Evolutionary conservation across 1,139 yeast genomes (phyloP), one percentile per base, ranked within the genome.

Genomic region (Suhomyces maxii): DNA sequence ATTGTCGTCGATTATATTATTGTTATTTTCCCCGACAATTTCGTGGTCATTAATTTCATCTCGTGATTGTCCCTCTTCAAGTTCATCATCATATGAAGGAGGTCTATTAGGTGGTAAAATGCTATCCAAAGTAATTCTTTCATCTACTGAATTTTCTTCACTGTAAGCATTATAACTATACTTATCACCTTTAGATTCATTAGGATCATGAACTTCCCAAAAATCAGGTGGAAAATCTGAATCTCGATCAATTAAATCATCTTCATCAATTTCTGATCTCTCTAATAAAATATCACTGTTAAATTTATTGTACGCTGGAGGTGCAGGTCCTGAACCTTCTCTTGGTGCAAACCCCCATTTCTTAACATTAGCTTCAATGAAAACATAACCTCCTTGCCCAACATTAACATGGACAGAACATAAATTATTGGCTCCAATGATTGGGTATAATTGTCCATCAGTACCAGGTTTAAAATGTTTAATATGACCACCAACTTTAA

Each of bases 401-500:
- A 80, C 54, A 52, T 80, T 80, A 6, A 79, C 82, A 56, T 79
- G 83, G 9, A 80, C 63, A 2, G 81, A 69, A 55, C 84, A 78
- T 37, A 73, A 63, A 48, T 76, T 75, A 47, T 74, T 77, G 12
- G 83, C 79, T 2, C 85, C 84, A 31, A 80, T 61, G 0, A 72
- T 74, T 9, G 85, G 85, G 54, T 61, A 80, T 10, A 80, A 50
- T 50, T 75, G 79, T 1, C 77, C 77, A 13, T 61, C 61, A 34
- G 66, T 58, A 3, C 69, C 65, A 9, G 69, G 58, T 46, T 65
- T 71, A 56, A 73, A 71, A 46, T 70, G 65, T 53, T 69, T 82
- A 34, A 84, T 73, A 56, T 85, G 89, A 0, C 91, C 93, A 3
- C 91, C 91, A 26, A 84, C 64, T 44, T 78, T 73, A 46, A 82